Evolutionary conservation across 306 rosid species (phyloP).

Genomic region (Cucurbita ficifolia): DNA sequence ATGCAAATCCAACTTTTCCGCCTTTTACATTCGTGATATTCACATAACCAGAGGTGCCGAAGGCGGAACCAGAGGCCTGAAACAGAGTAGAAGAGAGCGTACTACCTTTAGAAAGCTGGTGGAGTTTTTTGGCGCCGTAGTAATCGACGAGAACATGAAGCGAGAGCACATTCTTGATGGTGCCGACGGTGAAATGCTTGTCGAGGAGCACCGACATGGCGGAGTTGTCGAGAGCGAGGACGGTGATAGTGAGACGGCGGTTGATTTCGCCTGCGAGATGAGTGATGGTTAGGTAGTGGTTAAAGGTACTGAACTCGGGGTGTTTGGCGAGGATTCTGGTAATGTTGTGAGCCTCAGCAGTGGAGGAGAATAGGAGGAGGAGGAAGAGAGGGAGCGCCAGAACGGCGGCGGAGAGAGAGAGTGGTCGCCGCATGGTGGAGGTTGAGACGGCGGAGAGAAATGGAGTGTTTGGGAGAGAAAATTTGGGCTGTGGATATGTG

Average conservation of each 20-base stretch:
- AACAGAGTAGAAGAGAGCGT: conserved; percentile 56
- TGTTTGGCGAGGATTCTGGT: conserved; percentile 50
- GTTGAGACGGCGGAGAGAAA: background rate
- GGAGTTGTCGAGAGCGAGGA: conserved; percentile 74
- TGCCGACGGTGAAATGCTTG: conserved; percentile 42
- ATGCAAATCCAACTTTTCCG: conserved; percentile 69
- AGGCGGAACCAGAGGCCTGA: conserved; percentile 67
- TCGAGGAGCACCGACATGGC: conserved; percentile 60
- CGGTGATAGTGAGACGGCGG: conserved; percentile 84
- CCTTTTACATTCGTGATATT: conserved; percentile 69
- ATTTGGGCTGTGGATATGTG: background rate
- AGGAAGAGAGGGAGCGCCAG: conserved; percentile 17
- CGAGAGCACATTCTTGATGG: conserved; percentile 70
- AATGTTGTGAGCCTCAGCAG: conserved; percentile 44
- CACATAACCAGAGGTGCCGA: conserved; percentile 71
- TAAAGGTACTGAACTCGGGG: conserved; percentile 72
- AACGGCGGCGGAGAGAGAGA: background rate
- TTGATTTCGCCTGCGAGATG: conserved; percentile 86
- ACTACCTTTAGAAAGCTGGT: conserved; percentile 60
- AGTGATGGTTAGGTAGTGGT: conserved; percentile 75
- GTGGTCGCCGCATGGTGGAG: background rate
- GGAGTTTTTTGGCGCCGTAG: conserved; percentile 80
- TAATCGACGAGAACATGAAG: conserved; percentile 80
- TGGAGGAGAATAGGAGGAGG: background rate
- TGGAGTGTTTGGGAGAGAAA: background rate